phyloP scores from a whole-genome alignment of 2,329 filamentous ascomycete genomes.

The Rhynchosporium secalis region DNA sequence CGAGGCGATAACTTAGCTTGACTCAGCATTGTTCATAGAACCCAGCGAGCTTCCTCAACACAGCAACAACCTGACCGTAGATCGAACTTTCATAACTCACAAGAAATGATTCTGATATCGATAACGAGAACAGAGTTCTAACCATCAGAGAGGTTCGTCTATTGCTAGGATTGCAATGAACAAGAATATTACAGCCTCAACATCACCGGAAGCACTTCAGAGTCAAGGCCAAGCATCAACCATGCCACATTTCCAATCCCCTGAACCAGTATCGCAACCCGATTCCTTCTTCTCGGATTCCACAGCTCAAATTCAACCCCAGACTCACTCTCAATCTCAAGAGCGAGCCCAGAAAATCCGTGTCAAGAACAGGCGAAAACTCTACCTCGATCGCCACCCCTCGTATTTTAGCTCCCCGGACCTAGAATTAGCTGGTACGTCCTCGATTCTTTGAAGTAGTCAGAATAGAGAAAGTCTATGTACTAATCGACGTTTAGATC shows the following conservation, averaged over 20 bases:
- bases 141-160: neutral
- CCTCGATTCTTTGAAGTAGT: neutral
- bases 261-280: slow-evolving; percentile 8
- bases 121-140: neutral
- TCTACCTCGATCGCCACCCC: slow-evolving; percentile 40
- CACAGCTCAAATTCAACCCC: neutral
- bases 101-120: neutral
- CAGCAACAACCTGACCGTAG: neutral
- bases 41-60: neutral
- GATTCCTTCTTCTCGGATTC: neutral
- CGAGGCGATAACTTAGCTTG: slow-evolving; percentile 12
- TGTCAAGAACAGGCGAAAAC: slow-evolving; percentile 39
- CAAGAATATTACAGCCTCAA: neutral
- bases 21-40: slow-evolving; percentile 6
- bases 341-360: slow-evolving; percentile 33
- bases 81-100: neutral
- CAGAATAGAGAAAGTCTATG: neutral
- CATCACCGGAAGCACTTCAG: slow-evolving; percentile 14
- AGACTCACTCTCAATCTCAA: neutral
- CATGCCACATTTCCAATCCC: slow-evolving; percentile 35
- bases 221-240: neutral
- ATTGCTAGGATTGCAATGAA: neutral
- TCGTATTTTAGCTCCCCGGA: slow-evolving; percentile 40
- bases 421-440: slow-evolving; percentile 39
- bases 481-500: slow-evolving; percentile 36